These are phyloP conservation scores for Phytophthora aleatoria DNA, from an alignment of 352 stramenopile genomes.

Conservation along the genomic window DNA sequence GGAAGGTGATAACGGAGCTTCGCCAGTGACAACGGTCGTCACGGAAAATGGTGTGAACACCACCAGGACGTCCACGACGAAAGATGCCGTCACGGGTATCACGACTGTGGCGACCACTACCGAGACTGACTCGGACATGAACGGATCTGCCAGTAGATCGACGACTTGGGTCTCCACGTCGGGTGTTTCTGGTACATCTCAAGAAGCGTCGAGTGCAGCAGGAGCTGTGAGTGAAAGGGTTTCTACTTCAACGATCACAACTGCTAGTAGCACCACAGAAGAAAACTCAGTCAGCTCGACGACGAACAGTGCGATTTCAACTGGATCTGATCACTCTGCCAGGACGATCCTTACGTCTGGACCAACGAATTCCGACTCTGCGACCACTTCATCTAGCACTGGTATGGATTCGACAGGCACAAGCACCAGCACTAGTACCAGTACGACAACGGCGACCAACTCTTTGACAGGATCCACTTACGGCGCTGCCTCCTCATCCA, in stretches of 20 bases:
- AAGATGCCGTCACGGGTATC: constrained; percentile 18
- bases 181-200: constrained; percentile 6
- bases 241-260: constrained; percentile 15
- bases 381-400: constrained; percentile 6
- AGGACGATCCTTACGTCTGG: neutral
- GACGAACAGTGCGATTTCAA: constrained; percentile 8
- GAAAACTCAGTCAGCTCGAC: constrained; percentile 13
- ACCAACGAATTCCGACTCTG: neutral
- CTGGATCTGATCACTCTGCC: constrained; percentile 3
- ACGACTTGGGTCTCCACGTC: constrained; percentile 14
- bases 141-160: constrained; percentile 22
- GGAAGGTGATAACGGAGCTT: constrained; percentile 11
- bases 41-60: constrained; percentile 26
- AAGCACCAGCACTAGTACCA: constrained; percentile 4
- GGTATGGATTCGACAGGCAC: constrained; percentile 2
- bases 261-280: constrained; percentile 4
- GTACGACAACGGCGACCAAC: constrained; percentile 6
- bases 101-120: constrained; percentile 28
- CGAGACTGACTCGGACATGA: constrained; percentile 19
- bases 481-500: constrained; percentile 4
- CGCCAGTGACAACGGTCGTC: constrained; percentile 25
- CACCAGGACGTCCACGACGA: constrained; percentile 18
- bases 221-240: constrained; percentile 12
- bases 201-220: neutral
- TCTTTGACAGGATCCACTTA: constrained; percentile 16